Base-by-base conservation (phyloP, 305 asterid species). In the Fraxinus velutina region DNA sequence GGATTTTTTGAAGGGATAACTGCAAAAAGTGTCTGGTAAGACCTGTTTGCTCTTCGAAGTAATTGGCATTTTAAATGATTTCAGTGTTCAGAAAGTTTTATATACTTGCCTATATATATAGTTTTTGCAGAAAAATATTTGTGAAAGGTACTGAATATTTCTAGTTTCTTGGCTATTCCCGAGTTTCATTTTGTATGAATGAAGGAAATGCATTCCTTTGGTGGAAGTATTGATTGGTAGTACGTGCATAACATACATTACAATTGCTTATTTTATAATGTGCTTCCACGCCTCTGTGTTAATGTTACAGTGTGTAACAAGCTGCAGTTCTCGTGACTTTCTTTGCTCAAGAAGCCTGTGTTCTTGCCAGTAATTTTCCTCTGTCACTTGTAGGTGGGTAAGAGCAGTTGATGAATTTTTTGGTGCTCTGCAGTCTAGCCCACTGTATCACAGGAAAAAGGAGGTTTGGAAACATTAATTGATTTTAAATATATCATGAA, bases 331-430 rank as follows among this genome's bases (percentile, higher is more conserved):
- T 39, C 21, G 50, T 60, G 52, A 55, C 12, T 22, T 8, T 73
- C 39, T 55, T 77, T 50, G 36, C 17, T 72, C 30, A 70, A 34
- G 24, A 47, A 33, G 73, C 34, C 33, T 5, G 21, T 17, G 52
- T 19, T 22, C 44, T 17, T 66, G 47, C 39, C 8, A 10, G 24
- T 39, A 10, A 13, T 15, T 75, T 64, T 39, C 27, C 5, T 13
- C 12, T 32, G 1, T 17, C 32, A 39, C 80, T 80, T 88, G 85
- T 82, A 94, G 99, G 98, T 96, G 98, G 98, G 99, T 94, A 75
- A 96, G 97, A 83, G 98, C 99, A 24, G 93, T 94, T 64, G 95
- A 93, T 75, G 99, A 96, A 83, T 96, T 91, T 87, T 87, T 91
- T 78, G 77, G 85, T 78, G 92, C 87, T 83, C 86, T 96, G 89